A percentile compares a stretch with the other conserved stretches of the same genome.
phyloP scores from a whole-genome alignment of 257 asterid genomes.

The Paraleonurus japonicus region DNA sequence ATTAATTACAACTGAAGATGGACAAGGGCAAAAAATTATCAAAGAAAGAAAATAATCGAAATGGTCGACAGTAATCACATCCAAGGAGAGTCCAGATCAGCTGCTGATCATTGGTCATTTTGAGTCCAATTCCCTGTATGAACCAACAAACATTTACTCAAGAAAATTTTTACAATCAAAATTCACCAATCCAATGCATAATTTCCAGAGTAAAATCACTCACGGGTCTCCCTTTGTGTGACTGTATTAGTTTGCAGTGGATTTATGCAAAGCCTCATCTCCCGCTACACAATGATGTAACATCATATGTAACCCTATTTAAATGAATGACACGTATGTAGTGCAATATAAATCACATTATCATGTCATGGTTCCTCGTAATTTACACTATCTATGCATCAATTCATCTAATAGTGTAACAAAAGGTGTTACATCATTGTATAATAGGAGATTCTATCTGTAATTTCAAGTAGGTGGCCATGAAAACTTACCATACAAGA shows the following conservation, averaged over 20 bases:
- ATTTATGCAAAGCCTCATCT: too few species aligned
- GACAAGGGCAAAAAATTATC: not conserved
- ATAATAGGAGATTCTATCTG: too few species aligned
- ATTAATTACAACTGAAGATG: constrained; percentile 18
- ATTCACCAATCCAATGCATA: not conserved
- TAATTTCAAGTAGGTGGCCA: not conserved
- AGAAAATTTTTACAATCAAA: not conserved
- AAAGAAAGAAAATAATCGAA: not conserved
- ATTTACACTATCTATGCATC: not conserved
- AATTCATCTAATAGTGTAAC: not conserved
- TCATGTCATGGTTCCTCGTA: too few species aligned
- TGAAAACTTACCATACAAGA: not conserved
- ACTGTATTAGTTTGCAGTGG: not conserved
- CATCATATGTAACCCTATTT: too few species aligned
- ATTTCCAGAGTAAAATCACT: not conserved
- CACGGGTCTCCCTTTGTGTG: not conserved
- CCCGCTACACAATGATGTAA: too few species aligned
- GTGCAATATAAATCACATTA: too few species aligned
- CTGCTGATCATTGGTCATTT: not conserved
- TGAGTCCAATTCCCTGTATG: not conserved
- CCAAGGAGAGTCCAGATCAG: not conserved
- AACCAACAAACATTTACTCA: constrained; percentile 3
- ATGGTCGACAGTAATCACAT: not conserved
- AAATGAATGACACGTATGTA: not conserved
- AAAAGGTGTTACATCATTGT: too few species aligned